Base-by-base conservation (phyloP, 768 basidiomycete species). In the Phanerochaete carnosa region DNA sequence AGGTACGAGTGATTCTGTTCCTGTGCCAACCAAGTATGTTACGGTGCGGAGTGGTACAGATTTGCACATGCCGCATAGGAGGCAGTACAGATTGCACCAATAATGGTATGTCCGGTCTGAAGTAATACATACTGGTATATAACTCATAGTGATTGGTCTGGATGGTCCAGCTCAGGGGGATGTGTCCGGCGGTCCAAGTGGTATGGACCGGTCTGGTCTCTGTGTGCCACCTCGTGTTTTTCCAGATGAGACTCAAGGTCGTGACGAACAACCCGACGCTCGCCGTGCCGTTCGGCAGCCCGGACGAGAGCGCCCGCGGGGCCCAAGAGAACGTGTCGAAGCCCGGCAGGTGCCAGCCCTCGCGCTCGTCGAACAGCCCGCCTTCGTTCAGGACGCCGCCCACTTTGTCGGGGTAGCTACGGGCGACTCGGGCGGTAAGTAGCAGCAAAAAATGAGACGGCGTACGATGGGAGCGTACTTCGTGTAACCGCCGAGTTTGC, bases 211-310 rank as follows among this genome's bases (percentile, higher is more conserved):
- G n/a, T n/a, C n/a, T n/a, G n/a, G n/a, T n/a, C n/a, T n/a, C n/a
- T n/a, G n/a, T n/a, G n/a, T n/a, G n/a, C n/a, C n/a, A n/a, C n/a
- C n/a, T n/a, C n/a, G n/a, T n/a, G n/a, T n/a, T n/a, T n/a, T n/a
- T n/a, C n/a, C n/a, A n/a, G 46, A 80, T 66, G 43, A 94, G 74
- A 13, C 83, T 74, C 71, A 94, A 90, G 0, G 83, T 88, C 6
- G 90, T 86, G 22, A 89, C 81, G 69, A 92, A 94, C 75, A 94
- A 93, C 7, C 92, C 92, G 25, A 92, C 81, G 16, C 92, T 92
- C 3, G 92, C 83, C 28, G 9, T 53, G 7, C 75, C 74, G 39
- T 75, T 70, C 0, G 87, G 87, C 28, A 92, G 77, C 4, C 89
- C 89, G 22, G 77, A 66, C 2, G 80, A 74, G 13, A 90, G 76